phyloP scores from a whole-genome alignment of 1,139 yeast species.

The Saccharomyces hybrid region DNA sequence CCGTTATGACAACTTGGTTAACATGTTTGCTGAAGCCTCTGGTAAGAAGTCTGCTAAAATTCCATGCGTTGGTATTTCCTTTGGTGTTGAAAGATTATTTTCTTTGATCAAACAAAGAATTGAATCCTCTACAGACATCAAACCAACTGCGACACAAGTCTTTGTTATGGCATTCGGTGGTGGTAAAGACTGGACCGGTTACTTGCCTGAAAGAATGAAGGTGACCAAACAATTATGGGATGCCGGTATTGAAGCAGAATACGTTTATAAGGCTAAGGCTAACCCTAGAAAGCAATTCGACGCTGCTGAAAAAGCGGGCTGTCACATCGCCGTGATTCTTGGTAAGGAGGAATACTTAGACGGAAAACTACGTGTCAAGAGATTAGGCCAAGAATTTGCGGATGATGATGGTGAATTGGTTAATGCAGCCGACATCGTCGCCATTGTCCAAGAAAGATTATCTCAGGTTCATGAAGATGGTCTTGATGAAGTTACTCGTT shows the following conservation, averaged over 20 bases:
- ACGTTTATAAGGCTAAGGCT: conserved; percentile 83
- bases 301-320: conserved; percentile 92
- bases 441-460: conserved; percentile 49
- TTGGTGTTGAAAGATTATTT: conserved; percentile 92
- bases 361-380: conserved; percentile 79
- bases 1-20: conserved; percentile 90
- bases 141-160: conserved; percentile 85
- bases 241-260: conserved; percentile 85
- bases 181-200: conserved; percentile 92
- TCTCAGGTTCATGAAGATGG: conserved; percentile 35
- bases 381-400: conserved; percentile 81
- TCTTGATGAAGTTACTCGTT: conserved; percentile 50
- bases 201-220: conserved; percentile 82
- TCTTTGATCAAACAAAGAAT: conserved; percentile 76
- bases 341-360: conserved; percentile 84
- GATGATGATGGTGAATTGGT: conserved; percentile 83
- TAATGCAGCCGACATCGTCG: conserved; percentile 50
- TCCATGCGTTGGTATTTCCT: conserved; percentile 95
- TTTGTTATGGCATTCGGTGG: conserved; percentile 98
- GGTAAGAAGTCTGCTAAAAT: conserved; percentile 74
- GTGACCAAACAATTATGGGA: conserved; percentile 78
- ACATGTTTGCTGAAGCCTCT: conserved; percentile 81
- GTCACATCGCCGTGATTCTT: conserved; percentile 81
- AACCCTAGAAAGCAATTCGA: conserved; percentile 94
- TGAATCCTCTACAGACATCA: conserved; percentile 49